Base-by-base conservation (phyloP, 1,139 yeast species). In the Meyerozyma elateridarum region DNA sequence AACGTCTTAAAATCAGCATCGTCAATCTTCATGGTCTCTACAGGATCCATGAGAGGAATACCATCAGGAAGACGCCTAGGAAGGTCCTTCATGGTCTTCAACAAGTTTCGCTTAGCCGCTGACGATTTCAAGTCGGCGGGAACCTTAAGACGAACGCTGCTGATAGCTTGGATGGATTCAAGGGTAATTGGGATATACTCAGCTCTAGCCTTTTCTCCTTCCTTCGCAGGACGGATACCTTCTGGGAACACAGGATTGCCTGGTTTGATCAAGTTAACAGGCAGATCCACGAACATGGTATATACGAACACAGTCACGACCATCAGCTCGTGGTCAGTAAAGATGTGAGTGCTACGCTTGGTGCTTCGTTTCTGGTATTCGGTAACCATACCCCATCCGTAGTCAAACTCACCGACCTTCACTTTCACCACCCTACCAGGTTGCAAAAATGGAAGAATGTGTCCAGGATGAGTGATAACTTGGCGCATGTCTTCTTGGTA, bases 331-430 rank as follows among this genome's bases (percentile, higher is more conserved):
- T 89, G 96, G 42, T 85, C 94, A 9, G 80, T 65, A 48, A 59
- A 79, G 9, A 64, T 61, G 39, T 68, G 72, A 11, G 70, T 48
- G 39, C 71, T 70, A 50, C 79, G 68, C 51, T 76, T 79, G 45
- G 68, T 73, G 17, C 61, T 62, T 55, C 97, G 73, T 56, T 87
- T 88, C 30, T 73, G 69, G 48, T 80, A 85, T 24, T 79, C 75
- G 6, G 85, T 79, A 14, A 89, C 91, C 55, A 85, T 84, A 35
- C 91, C 96, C 98, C 98, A 93, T 8, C 96, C 96, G 53, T 88
- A 93, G 42, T 88, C 85, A 41, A 59, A 50, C 11, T 63, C 65
- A 11, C 73, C 73, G 25, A 79, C 64, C 36, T 71, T 71, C 13
- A 93, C 76, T 46, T 79, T 78, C 28, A 89, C 63, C 36, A 93